A percentile compares a stretch with the other conserved stretches of the same genome.
Conservation (phyloP, 176 grass and related monocot species). For the Oryza australiensis region DNA sequence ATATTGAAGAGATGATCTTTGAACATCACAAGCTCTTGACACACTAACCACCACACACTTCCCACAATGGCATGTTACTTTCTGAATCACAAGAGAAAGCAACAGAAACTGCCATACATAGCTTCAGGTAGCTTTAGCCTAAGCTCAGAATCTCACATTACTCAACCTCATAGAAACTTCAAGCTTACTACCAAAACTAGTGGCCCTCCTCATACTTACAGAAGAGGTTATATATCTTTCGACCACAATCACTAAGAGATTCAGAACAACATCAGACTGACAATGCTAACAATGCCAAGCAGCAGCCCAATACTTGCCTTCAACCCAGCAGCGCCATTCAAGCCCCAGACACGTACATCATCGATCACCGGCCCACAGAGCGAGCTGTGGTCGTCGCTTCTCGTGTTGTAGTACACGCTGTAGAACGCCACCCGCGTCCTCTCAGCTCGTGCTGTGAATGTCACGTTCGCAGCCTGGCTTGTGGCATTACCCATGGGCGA, state of each 20-base stretch:
- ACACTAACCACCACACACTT: conserved; percentile 29
- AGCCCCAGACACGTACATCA: conserved; percentile 66
- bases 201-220: conserved; percentile 33
- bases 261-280: conserved; percentile 52
- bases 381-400: conserved; percentile 80
- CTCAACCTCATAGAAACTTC: conserved; percentile 33
- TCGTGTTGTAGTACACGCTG: conserved; percentile 91
- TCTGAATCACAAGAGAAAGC: conserved; percentile 35
- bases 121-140: conserved; percentile 40
- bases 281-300: conserved; percentile 35
- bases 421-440: conserved; percentile 82
- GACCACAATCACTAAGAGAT: neutral
- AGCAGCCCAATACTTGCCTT: conserved; percentile 43
- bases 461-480: conserved; percentile 66
- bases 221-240: conserved; percentile 33
- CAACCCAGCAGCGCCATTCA: conserved; percentile 48
- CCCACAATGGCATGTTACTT: conserved; percentile 41
- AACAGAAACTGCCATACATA: conserved; percentile 39
- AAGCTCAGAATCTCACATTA: conserved; percentile 41
- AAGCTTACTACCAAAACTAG: conserved; percentile 50
- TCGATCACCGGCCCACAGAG: conserved; percentile 81
- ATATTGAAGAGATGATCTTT: conserved; percentile 31
- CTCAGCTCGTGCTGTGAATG: conserved; percentile 69
- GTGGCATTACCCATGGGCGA: conserved; percentile 68
- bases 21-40: conserved; percentile 35